Conservation (phyloP, 2,329 filamentous ascomycete species). For the Corinectria fuckeliana region DNA sequence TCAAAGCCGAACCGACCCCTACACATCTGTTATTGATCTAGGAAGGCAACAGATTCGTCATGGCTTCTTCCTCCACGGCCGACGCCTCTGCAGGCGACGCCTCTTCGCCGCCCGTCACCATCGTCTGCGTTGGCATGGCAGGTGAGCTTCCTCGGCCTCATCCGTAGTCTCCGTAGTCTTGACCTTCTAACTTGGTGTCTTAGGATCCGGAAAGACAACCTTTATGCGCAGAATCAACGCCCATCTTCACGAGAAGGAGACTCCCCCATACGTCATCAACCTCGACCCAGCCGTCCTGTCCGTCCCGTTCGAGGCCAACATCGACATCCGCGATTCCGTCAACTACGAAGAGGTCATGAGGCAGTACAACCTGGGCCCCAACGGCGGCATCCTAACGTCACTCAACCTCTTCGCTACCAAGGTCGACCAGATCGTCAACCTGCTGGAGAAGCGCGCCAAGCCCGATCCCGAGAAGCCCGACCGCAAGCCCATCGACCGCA, state of each 20-base stretch:
- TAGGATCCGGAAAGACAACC: conserved; percentile 96
- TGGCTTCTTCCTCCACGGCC: conserved; percentile 45
- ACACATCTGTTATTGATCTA: neutral
- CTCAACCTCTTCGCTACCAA: conserved; percentile 98
- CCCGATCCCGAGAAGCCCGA: conserved; percentile 66
- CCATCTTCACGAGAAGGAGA: conserved; percentile 80
- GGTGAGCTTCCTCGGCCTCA: conserved; percentile 55
- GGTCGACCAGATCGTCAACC: conserved; percentile 88
- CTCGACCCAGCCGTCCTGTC: conserved; percentile 93
- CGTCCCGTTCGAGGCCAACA: conserved; percentile 95
- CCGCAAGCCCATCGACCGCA: conserved; percentile 74
- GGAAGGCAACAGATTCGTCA: conserved; percentile 16
- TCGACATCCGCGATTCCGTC: conserved; percentile 97
- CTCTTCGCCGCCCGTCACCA: conserved; percentile 68
- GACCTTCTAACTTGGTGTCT: neutral
- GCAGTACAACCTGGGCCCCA: conserved; percentile 96
- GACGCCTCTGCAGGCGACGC: conserved; percentile 36
- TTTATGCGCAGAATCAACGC: conserved; percentile 99
- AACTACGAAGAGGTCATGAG: conserved; percentile 99
- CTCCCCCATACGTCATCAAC: conserved; percentile 93
- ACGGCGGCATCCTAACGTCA: conserved; percentile 94
- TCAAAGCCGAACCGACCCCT: neutral
- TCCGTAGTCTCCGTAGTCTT: conserved; percentile 6
- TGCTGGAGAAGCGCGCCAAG: conserved; percentile 86
- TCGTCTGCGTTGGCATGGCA: conserved; percentile 98